Conservation (phyloP, 2,329 filamentous ascomycete genomes). For the Fusarium sp. region DNA sequence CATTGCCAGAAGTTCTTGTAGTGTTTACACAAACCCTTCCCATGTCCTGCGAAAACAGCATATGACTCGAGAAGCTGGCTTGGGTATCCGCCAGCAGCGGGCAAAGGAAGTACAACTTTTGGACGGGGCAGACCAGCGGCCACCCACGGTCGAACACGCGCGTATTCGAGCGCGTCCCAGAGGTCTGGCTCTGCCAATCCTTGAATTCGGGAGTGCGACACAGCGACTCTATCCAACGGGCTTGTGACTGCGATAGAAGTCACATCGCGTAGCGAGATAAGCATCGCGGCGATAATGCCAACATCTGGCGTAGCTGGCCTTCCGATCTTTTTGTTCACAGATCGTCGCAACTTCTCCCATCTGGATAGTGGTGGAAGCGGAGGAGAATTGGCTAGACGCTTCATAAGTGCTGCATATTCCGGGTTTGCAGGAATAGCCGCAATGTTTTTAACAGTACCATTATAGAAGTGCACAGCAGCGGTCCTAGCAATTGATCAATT, state of each 20-base stretch:
- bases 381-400: neutral
- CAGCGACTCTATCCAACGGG: neutral
- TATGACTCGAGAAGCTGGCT: neutral
- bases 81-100: neutral
- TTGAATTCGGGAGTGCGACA: neutral
- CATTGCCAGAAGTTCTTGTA: neutral
- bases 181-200: neutral
- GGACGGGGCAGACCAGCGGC: neutral
- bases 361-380: neutral
- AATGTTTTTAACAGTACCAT: neutral
- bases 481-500: neutral
- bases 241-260: neutral
- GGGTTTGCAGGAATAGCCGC: neutral
- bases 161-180: neutral
- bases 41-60: constrained; percentile 3
- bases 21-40: neutral
- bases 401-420: constrained; percentile 10
- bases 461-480: neutral
- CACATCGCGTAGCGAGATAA: neutral
- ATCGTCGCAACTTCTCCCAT: neutral
- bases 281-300: neutral
- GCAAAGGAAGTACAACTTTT: neutral
- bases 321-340: constrained; percentile 13
- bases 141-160: neutral
- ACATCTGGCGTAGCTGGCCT: constrained; percentile 3